These are phyloP conservation scores for Venturia asperata DNA, from an alignment of 2,329 filamentous ascomycete genomes.

Conservation along the genomic window DNA sequence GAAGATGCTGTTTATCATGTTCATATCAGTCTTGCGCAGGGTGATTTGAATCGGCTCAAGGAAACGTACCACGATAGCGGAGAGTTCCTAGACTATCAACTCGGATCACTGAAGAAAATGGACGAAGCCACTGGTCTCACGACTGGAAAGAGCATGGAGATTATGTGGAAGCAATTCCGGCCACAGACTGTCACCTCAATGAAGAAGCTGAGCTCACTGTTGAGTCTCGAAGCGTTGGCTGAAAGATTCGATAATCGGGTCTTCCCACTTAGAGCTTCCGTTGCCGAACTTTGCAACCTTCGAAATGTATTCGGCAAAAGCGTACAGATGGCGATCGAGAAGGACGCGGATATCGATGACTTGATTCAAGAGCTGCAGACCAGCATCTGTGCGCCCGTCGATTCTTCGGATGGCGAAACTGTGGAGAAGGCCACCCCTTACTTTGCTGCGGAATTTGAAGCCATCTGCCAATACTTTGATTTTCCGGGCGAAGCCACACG, in stretches of 20 bases:
- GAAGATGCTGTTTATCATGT: slow-evolving; percentile 50
- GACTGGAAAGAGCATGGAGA: slow-evolving; percentile 73
- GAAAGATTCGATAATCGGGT: slow-evolving; percentile 36
- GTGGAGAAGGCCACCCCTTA: slow-evolving; percentile 31
- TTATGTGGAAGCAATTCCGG: slow-evolving; percentile 65
- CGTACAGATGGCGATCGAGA: not conserved
- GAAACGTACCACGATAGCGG: slow-evolving; percentile 22
- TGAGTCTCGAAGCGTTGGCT: slow-evolving; percentile 40
- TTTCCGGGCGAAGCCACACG: not conserved
- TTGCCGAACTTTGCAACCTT: slow-evolving; percentile 15
- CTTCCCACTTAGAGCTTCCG: slow-evolving; percentile 7
- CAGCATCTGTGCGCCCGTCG: not conserved
- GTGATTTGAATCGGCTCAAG: slow-evolving; percentile 33
- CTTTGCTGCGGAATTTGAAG: slow-evolving; percentile 41
- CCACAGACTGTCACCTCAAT: slow-evolving; percentile 46
- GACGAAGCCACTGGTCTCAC: slow-evolving; percentile 62
- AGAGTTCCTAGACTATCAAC: slow-evolving; percentile 11
- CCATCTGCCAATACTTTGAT: slow-evolving; percentile 41
- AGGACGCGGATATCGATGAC: slow-evolving; percentile 8
- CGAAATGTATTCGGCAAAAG: slow-evolving; percentile 1
- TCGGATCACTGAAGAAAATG: slow-evolving; percentile 42
- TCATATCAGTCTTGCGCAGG: slow-evolving; percentile 29
- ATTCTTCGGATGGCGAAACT: not conserved
- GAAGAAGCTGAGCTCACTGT: slow-evolving; percentile 33
- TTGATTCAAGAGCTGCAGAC: slow-evolving; percentile 11